phyloP scores from a whole-genome alignment of 108 stramenopile genomes.

The Skeletonema costatum region DNA sequence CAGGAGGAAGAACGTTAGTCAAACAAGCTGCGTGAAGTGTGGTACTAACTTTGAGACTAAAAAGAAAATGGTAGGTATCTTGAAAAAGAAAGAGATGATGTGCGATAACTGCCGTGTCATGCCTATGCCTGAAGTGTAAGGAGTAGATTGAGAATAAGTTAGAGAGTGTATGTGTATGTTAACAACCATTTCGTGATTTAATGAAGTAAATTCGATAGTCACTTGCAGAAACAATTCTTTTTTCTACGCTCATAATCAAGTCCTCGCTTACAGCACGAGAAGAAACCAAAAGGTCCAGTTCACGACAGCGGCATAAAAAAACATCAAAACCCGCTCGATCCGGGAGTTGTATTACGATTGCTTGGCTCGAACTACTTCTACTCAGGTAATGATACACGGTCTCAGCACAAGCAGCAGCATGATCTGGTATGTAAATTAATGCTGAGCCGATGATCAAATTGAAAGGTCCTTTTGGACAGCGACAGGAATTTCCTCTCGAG shows the following conservation, averaged over 20 bases:
- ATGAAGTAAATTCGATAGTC: constrained; percentile 31
- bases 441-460: constrained; percentile 38
- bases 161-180: not conserved
- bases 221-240: constrained; percentile 16
- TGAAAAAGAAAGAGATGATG: constrained; percentile 33
- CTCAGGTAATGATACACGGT: constrained; percentile 25
- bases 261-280: constrained; percentile 13
- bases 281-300: constrained; percentile 18
- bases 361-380: constrained; percentile 6
- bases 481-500: not conserved
- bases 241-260: constrained; percentile 5
- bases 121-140: not conserved
- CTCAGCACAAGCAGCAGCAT: constrained; percentile 37
- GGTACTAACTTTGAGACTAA: constrained; percentile 19
- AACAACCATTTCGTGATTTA: not conserved
- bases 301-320: constrained; percentile 26
- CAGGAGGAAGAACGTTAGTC: constrained; percentile 4
- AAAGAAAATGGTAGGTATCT: constrained; percentile 41
- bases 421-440: constrained; percentile 24
- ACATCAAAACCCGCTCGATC: constrained; percentile 25
- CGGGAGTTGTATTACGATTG: constrained; percentile 29
- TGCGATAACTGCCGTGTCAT: constrained; percentile 20
- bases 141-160: not conserved
- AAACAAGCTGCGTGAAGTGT: constrained; percentile 24
- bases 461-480: constrained; percentile 19